These are phyloP conservation scores for Phialophora chinensis DNA, from an alignment of 2,329 filamentous ascomycete species.

Conservation along the genomic window DNA sequence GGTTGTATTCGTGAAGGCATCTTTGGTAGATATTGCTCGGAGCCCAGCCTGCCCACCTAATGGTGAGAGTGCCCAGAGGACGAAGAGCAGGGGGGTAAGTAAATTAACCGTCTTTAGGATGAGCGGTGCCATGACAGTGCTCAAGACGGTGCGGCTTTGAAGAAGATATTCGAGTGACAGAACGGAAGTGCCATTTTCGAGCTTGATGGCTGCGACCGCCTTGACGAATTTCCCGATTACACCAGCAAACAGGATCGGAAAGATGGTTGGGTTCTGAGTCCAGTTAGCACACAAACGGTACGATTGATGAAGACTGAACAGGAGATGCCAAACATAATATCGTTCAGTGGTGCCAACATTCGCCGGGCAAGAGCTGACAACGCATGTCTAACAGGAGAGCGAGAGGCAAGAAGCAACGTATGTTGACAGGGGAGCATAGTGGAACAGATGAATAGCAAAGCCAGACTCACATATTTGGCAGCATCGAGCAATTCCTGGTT, in stretches of 20 bases:
- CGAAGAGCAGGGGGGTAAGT: slow-evolving; percentile 9
- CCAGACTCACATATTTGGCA: slow-evolving; percentile 16
- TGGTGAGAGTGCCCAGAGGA: slow-evolving; percentile 18
- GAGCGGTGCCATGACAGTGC: slow-evolving; percentile 11
- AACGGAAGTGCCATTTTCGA: slow-evolving; percentile 13
- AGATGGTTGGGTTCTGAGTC: slow-evolving; percentile 20
- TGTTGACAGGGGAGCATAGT: neutral
- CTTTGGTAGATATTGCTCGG: slow-evolving; percentile 13
- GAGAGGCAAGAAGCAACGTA: neutral
- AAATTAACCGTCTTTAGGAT: slow-evolving; percentile 10
- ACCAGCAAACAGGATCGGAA: slow-evolving; percentile 25
- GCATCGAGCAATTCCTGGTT: slow-evolving; percentile 13
- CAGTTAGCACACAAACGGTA: neutral
- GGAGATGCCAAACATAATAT: neutral
- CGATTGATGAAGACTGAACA: neutral
- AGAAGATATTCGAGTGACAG: slow-evolving; percentile 19
- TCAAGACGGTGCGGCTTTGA: slow-evolving; percentile 10
- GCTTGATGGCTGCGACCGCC: slow-evolving; percentile 9
- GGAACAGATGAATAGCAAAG: neutral
- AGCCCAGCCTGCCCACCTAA: slow-evolving; percentile 17
- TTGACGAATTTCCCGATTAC: slow-evolving; percentile 18
- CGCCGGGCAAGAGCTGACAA: too few relatives aligned
- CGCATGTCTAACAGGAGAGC: too few relatives aligned
- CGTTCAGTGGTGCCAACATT: neutral
- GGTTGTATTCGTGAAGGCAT: slow-evolving; percentile 9